Base-by-base conservation (phyloP, 2,329 filamentous ascomycete genomes). In the Pseudopyrenochaeta lycopersici region DNA sequence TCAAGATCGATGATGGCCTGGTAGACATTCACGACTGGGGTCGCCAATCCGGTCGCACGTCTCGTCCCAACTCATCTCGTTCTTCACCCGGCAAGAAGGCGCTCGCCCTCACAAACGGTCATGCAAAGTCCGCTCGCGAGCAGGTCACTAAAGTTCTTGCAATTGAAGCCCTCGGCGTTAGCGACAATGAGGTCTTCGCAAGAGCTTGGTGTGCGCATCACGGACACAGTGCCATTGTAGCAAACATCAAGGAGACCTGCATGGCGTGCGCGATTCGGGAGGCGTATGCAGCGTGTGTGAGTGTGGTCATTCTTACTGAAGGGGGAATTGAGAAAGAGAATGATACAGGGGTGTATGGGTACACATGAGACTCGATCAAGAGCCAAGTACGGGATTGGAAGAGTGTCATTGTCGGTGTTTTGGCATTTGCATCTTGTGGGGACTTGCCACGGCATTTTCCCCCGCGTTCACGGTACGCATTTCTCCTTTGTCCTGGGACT, bases 131-230 rank as follows among this genome's bases (percentile, higher is more conserved):
- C 10, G 71, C 72, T 2, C 68, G 73, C 42, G 62, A 71, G 50
- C 70, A 74, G 30, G 64, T 85, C 21, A 88, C 89, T 61, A 84
- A 84, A 62, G 88, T 92, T 3, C 78, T 92, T 7, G 87, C 89
- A 4, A 82, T 92, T 12, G 88, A 92, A 75, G 88, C 89, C 0
- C 87, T 90, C 70, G 90, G 90, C 1, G 88, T 89, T 18, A 80
- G 80, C 43, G 90, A 92, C 72, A 91, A 92, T 62, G 90, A 92
- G 73, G 89, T 91, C 3, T 82, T 92, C 64, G 89, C 88, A 1
- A 80, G 90, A 57, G 89, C 90, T 6, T 92, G 90, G 90, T 92
- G 89, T 71, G 84, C 88, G 49, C 88, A 91, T 65, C 90, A 88
- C 84, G 90, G 90, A 2, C 75, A 91, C 64, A 87, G 84, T 67